Conservation (phyloP, 164 flowering plant species). For the Echeveria elegans region DNA sequence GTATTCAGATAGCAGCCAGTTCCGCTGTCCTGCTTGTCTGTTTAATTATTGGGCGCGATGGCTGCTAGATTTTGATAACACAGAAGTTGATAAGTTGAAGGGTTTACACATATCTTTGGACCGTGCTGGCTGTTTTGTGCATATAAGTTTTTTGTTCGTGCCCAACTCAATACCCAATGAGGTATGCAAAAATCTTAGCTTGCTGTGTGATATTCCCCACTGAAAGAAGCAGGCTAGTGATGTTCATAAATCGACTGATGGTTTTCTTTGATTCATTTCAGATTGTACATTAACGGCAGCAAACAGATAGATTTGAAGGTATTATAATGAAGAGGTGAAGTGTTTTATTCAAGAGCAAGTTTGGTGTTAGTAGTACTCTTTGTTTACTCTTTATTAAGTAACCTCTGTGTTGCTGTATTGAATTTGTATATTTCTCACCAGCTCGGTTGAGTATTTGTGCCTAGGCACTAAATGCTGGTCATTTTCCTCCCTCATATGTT, state of each 20-base stretch:
- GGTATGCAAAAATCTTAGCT: neutral
- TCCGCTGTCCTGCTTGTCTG: neutral
- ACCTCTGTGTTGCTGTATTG: conserved; percentile 7
- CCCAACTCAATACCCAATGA: neutral
- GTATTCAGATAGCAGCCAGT: conserved; percentile 72
- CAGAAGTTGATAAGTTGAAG: neutral
- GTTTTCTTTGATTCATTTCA: neutral
- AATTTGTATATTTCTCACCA: conserved; percentile 62
- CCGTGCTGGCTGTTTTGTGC: neutral
- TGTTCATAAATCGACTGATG: neutral
- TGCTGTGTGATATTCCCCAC: neutral
- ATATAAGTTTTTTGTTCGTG: neutral
- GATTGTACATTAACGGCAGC: neutral
- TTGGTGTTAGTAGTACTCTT: neutral
- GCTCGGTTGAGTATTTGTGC: neutral
- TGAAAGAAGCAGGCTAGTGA: neutral
- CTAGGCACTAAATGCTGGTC: neutral
- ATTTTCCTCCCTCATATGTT: conserved; percentile 18
- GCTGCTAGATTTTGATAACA: neutral
- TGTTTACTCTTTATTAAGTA: no score
- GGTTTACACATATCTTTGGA: neutral
- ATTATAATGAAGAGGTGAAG: neutral
- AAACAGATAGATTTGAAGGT: neutral
- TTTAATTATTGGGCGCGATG: neutral
- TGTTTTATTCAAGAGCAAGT: neutral